Evolutionary conservation across 805 yeast genomes (phyloP).

Genomic region (Cyberlindnera maclurae): DNA sequence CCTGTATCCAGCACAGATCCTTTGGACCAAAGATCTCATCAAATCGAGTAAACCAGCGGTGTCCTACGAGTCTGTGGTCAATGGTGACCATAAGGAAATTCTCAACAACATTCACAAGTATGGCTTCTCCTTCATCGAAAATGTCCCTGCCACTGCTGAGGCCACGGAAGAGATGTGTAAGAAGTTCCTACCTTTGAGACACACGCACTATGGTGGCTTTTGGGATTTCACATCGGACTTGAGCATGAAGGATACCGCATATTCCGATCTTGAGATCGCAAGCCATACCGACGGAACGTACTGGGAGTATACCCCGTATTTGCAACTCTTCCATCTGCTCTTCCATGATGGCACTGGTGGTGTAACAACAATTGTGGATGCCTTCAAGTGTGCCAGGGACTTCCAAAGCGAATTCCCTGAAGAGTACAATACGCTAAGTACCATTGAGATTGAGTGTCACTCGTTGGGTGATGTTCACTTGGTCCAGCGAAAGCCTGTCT

Average conservation of each 20-base stretch:
- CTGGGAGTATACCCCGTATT: conserved; percentile 67
- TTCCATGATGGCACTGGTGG: conserved; percentile 64
- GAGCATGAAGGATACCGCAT: conserved; percentile 63
- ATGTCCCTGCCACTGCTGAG: conserved; percentile 53
- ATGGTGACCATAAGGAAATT: conserved; percentile 16
- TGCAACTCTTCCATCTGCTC: conserved; percentile 60
- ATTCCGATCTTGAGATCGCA: conserved; percentile 57
- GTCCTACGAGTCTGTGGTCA: conserved; percentile 41
- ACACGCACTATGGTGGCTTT: conserved; percentile 74
- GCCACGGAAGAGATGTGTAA: conserved; percentile 53
- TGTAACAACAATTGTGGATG: conserved; percentile 59
- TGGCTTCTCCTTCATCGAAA: conserved; percentile 57
- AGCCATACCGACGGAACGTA: conserved; percentile 71
- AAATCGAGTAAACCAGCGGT: conserved; percentile 26
- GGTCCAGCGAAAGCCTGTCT: conserved; percentile 56
- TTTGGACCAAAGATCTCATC: conserved; percentile 38
- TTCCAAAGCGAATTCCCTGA: conserved; percentile 42
- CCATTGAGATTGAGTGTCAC: conserved; percentile 55
- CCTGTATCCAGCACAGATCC: conserved; percentile 30
- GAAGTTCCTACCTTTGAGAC: conserved; percentile 50
- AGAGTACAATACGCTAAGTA: conserved; percentile 42
- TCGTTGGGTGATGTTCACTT: conserved; percentile 70
- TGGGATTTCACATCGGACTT: conserved; percentile 73
- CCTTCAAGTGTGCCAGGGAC: conserved; percentile 50
- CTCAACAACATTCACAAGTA: conserved; percentile 24